Evolutionary conservation across 2,329 filamentous ascomycete species (phyloP), one percentile per base, ranked within the genome.

Genomic region (Ascochyta koolunga): DNA sequence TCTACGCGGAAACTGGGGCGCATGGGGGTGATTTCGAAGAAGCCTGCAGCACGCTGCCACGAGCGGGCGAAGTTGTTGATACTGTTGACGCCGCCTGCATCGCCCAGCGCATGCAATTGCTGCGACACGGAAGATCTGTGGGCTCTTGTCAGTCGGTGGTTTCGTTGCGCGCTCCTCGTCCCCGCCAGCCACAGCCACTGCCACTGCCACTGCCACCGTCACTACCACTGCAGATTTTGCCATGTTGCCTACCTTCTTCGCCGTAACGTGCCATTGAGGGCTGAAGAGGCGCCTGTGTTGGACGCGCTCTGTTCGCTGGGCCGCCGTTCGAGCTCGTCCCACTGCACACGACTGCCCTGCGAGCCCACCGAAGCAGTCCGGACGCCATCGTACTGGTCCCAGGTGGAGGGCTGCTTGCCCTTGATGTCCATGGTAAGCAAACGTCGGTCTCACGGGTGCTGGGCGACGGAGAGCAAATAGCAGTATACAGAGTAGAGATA

Each of bases 41-140:
- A 98, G 52, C 84, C 88, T 22, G 92, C 91, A 32, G 93, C 93
- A 72, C 93, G 87, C 76, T 93, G 91, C 89, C 92, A 96, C 65
- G 91, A 96, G 56, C 89, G 86, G 38, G 93, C 90, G 72, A 98
- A 98, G 68, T 93, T 96, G 69, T 95, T 89, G 66, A 98, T 89
- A 75, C 90, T 96, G 79, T 98, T 98, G 57, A 93, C 89, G 44
- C 93, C 93, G 60, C 93, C 95, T 41, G 90, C 88, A 56, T 96
- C 87, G 62, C 90, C 66, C 18, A 80, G 58, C 6, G 80, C 76
- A 40, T 77, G 75, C 49, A 84, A 71, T 43, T 82, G 80, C 68
- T 82, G 76, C 8, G 77, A 77, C 64, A 81, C 76, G 7, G 79
- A 81, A 21, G 80, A 82, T 42, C 75, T 77, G 45, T 16, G 27